phyloP scores from a whole-genome alignment of 176 grass and related monocot genomes.

The Aegilops speltoides region DNA sequence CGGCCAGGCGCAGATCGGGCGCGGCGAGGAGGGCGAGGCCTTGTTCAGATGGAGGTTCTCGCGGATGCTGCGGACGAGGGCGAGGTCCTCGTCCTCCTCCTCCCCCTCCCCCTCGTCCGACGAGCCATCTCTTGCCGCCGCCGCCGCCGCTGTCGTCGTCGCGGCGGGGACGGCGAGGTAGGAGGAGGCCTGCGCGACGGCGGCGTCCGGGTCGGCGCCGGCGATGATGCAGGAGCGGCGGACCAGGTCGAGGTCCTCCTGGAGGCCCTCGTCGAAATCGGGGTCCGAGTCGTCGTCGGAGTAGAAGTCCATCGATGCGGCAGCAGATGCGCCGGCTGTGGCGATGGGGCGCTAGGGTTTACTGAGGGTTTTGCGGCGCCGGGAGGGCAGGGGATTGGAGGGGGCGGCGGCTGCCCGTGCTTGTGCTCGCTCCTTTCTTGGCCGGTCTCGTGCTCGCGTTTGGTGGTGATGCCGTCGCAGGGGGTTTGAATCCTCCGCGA shows the following conservation, averaged over 20 bases:
- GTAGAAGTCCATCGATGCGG: constrained; percentile 46
- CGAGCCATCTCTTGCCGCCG: neutral
- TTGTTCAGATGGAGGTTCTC: constrained; percentile 46
- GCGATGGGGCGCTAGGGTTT: constrained; percentile 12
- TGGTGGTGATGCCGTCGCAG: neutral
- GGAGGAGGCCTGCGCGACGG: constrained; percentile 21
- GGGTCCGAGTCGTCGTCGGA: constrained; percentile 46
- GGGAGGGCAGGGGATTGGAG: no score
- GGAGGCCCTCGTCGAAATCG: constrained; percentile 52
- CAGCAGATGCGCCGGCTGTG: neutral
- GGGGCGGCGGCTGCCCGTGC: neutral
- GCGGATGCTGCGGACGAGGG: constrained; percentile 62
- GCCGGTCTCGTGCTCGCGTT: neutral
- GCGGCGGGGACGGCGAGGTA: constrained; percentile 2
- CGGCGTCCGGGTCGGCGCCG: constrained; percentile 45
- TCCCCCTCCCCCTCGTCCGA: constrained; percentile 28
- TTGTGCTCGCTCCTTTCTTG: no score
- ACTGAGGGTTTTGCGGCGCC: constrained; percentile 3
- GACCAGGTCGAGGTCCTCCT: constrained; percentile 66
- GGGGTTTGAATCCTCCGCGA: constrained; percentile 31
- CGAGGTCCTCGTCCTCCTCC: constrained; percentile 37
- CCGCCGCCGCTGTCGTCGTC: neutral
- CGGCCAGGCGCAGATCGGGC: constrained; percentile 40
- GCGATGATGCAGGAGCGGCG: constrained; percentile 59
- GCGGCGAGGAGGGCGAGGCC: constrained; percentile 32